These are phyloP conservation scores for Crithidia mellificae DNA, from an alignment of 208 protist genomes.

Conservation along the genomic window DNA sequence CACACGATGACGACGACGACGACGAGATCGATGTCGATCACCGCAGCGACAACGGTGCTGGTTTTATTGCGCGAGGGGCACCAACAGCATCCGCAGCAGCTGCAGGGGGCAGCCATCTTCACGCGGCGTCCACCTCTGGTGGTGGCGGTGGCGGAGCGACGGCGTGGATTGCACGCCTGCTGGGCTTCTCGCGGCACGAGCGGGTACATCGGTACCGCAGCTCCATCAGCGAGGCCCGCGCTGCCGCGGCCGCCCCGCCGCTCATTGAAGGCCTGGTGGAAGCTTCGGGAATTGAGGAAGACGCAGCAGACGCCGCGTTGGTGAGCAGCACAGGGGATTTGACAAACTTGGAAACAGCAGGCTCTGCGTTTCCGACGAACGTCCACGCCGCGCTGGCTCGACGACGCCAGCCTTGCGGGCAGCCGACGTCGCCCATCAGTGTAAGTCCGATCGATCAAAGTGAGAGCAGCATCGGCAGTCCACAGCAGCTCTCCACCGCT, in stretches of 20 bases:
- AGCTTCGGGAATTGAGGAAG: no score
- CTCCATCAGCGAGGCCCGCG: not conserved
- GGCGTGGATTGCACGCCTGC: slow-evolving; percentile 20
- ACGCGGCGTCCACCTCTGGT: no score
- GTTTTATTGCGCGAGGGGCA: no score
- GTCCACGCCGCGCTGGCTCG: not conserved
- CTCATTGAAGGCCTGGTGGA: not conserved
- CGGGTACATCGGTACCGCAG: slow-evolving; percentile 2
- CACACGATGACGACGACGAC: not conserved
- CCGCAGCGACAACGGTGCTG: no score
- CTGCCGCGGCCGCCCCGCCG: not conserved
- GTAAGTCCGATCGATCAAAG: slow-evolving; percentile 17
- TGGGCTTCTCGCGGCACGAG: slow-evolving; percentile 17
- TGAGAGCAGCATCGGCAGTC: slow-evolving; percentile 25
- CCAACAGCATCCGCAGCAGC: no score
- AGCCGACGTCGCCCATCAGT: slow-evolving; percentile 23
- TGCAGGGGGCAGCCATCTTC: no score
- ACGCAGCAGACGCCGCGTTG: not conserved
- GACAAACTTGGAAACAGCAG: no score
- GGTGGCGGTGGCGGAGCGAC: not conserved
- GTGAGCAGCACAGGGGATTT: no score
- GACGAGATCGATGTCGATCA: not conserved
- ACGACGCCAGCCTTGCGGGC: not conserved
- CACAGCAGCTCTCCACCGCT: slow-evolving; percentile 13
- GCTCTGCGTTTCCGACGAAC: not conserved